Evolutionary conservation across 2,329 filamentous ascomycete species (phyloP), one percentile per base, ranked within the genome.

Genomic region (Moelleriella libera): DNA sequence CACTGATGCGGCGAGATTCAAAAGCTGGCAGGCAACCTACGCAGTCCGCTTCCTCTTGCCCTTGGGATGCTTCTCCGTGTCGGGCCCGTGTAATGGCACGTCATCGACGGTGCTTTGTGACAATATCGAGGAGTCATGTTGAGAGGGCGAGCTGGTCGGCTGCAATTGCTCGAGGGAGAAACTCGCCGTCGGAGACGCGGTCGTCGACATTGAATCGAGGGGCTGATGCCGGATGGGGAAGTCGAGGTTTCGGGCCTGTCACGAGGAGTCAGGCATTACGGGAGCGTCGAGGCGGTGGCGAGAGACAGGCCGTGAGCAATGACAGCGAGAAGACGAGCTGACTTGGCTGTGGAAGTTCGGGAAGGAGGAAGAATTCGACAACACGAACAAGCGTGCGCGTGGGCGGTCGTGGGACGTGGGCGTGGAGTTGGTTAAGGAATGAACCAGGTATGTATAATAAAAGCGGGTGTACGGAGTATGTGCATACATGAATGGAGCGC

Each of bases 21-120:
- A 39, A 39, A 39, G 34, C 8, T 9, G 8, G 34, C 34, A 39
- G 12, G 43, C 57, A 55, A 70, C 74, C 57, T 74, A 82, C 78
- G 74, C 75, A 50, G 78, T 82, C 53, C 78, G 66, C 63, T 81
- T 82, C 64, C 78, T 69, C 68, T 76, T 79, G 53, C 70, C 72
- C 64, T 76, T 78, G 52, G 75, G 75, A 53, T 78, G 75, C 53
- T 66, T 68, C 52, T 68, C 65, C 7, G 49, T 48, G 48, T 58
- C 55, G 48, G 54, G 45, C 37, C n/a, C 45, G 8, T 41, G 49
- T 21, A 29, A 14, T 14, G 39, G 34, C 30, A 44, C 32, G 37
- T 48, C 46, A 30, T 50, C 49, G 1, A 32, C 41, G 32, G 50
- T 37, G 30, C 44, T 45, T 47, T 51, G 52, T 41, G 52, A 53